phyloP scores from a whole-genome alignment of 768 basidiomycete genomes.

The Solioccasus polychromus region DNA sequence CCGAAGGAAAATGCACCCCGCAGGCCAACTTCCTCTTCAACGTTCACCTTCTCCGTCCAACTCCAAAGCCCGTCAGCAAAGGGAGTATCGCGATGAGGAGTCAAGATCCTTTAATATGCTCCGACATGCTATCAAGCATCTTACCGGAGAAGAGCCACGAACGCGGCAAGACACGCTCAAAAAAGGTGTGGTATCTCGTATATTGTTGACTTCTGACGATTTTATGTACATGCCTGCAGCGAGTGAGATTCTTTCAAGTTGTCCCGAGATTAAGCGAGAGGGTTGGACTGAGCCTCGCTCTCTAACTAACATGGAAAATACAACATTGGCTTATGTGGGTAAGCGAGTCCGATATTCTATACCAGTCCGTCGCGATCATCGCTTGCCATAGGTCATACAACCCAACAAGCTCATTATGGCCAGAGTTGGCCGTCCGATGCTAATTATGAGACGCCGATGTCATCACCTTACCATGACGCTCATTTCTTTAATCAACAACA shows the following conservation, averaged over 20 bases:
- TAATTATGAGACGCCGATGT: neutral
- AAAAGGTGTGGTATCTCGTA: slow-evolving; percentile 11
- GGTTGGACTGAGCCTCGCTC: too few species aligned
- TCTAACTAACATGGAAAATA: neutral
- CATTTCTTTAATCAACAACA: too few species aligned
- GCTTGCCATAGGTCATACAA: slow-evolving; percentile 1
- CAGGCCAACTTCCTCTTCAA: too few species aligned
- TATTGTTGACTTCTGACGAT: too few species aligned
- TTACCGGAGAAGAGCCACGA: slow-evolving; percentile 9
- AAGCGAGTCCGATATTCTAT: neutral
- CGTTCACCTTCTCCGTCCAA: too few species aligned
- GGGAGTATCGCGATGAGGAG: slow-evolving; percentile 25
- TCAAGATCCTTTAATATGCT: slow-evolving; percentile 19
- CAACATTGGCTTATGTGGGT: neutral
- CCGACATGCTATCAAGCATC: slow-evolving; percentile 9
- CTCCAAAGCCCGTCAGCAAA: slow-evolving; percentile 15
- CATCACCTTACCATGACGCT: neutral
- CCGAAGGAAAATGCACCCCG: too few species aligned
- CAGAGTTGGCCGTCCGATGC: neutral
- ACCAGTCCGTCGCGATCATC: neutral
- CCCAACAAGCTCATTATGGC: neutral
- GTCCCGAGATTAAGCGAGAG: neutral
- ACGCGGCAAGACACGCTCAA: slow-evolving; percentile 20
- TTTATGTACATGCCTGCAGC: too few species aligned
- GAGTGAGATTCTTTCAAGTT: slow-evolving; percentile 5